Base-by-base conservation (phyloP, 139 green algal genomes). In the Trebouxia sp. region DNA sequence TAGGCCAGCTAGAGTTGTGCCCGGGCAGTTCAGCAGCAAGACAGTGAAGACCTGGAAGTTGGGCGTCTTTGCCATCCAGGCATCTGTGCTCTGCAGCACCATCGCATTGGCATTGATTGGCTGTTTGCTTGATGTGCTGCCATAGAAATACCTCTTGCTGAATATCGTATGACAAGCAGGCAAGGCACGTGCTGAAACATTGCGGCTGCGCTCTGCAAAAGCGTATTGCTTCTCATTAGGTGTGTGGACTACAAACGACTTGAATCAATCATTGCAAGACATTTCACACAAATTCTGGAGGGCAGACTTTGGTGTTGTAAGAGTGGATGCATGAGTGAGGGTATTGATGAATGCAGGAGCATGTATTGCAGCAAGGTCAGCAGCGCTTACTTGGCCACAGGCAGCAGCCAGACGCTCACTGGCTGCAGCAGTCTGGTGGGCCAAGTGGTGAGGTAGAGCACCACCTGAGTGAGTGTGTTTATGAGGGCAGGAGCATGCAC, bases 1-100 rank as follows among this genome's bases (percentile, higher is more conserved):
- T 37, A 91, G 80, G 37, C 82, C 55, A 5, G 50, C 26, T 51
- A 90, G 77, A 17, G 76, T 72, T 3, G 35, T 41, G 12, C 35
- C 67, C 14, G 84, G 83, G 22, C 80, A 80, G 6, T 81, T 88
- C 1, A 84, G 82, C 75, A 95, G 84, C 72, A 93, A 83, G 8
- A 90, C 83, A 3, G 66, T 51, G 10, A 93, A 88, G 0, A 85
- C 83, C 24, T 83, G 65, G 45, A 84, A 89, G 66, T 87, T 55
- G 1, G 82, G 69, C 12, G 75, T 66, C 9, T 43, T 5, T 0
- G 81, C 37, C 3, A 76, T 85, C 87, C 85, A 92, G 12, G 78
- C 45, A 17, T 56, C 75, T 22, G 75, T 42, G 51, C 51, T 20
- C 79, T 87, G 66, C 74, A 80, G 35, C 12, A 78, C 24, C 43